phyloP scores from a whole-genome alignment of 108 stramenopile genomes.

The Fragilariopsis cylindrus region DNA sequence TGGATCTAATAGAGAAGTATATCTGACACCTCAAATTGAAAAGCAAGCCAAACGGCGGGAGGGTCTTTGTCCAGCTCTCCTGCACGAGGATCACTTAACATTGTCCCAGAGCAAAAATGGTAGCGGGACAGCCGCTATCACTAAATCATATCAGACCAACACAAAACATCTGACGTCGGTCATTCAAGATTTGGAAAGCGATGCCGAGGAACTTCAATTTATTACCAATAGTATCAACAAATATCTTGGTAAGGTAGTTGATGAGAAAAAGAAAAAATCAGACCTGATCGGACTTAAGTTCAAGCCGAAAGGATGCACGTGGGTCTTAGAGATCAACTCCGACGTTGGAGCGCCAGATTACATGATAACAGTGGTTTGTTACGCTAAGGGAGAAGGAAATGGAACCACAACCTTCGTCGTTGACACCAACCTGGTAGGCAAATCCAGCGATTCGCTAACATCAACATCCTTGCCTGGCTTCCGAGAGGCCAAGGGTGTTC shows the following conservation, averaged over 20 bases:
- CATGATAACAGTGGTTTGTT: slow-evolving; percentile 33
- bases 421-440: slow-evolving; percentile 43
- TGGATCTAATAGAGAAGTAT: slow-evolving; percentile 18
- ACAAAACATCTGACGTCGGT: slow-evolving; percentile 34
- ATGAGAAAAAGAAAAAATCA: slow-evolving; percentile 20
- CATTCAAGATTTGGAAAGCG: slow-evolving; percentile 34
- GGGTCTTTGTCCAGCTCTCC: slow-evolving; percentile 41
- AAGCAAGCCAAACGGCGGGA: slow-evolving; percentile 38
- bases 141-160: slow-evolving; percentile 52
- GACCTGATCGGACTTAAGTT: slow-evolving; percentile 46
- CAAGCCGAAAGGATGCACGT: slow-evolving; percentile 47
- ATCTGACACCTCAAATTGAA: slow-evolving; percentile 55
- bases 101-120: slow-evolving; percentile 20
- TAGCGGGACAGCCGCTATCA: slow-evolving; percentile 18
- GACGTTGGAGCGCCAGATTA: slow-evolving; percentile 41
- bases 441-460: slow-evolving; percentile 15
- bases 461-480: slow-evolving; percentile 43
- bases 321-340: slow-evolving; percentile 44
- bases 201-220: slow-evolving; percentile 38
- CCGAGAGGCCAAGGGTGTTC: slow-evolving; percentile 50
- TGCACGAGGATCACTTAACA: slow-evolving; percentile 22
- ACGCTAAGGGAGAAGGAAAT: slow-evolving; percentile 28
- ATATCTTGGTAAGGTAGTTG: slow-evolving; percentile 40
- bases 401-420: slow-evolving; percentile 40
- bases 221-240: slow-evolving; percentile 41